These are phyloP conservation scores for Flagelloscypha sp. DNA, from an alignment of 768 basidiomycete species.

Conservation along the genomic window DNA sequence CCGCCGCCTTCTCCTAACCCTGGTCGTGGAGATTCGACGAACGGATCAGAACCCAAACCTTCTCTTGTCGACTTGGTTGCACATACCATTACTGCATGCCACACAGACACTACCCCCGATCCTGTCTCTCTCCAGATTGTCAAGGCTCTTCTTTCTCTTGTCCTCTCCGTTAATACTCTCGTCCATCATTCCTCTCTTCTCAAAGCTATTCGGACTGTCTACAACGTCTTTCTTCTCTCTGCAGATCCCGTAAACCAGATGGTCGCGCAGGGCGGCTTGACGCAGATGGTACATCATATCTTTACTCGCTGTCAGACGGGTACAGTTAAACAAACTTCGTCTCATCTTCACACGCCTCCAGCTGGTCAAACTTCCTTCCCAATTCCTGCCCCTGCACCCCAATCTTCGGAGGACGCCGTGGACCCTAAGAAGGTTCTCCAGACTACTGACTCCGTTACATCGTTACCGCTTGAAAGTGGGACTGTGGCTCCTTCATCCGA, in stretches of 20 bases:
- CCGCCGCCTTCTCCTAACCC: constrained; percentile 67
- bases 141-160: constrained; percentile 83
- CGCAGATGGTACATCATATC: constrained; percentile 97
- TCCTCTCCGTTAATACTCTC: constrained; percentile 77
- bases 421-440: too few species aligned
- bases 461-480: too few species aligned
- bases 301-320: constrained; percentile 69
- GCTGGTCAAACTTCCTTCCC: neutral
- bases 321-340: constrained; percentile 1
- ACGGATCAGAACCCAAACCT: constrained; percentile 42
- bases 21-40: constrained; percentile 30
- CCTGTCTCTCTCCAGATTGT: constrained; percentile 94
- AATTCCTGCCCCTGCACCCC: too few species aligned
- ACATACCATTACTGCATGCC: constrained; percentile 88
- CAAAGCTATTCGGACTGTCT: constrained; percentile 95
- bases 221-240: constrained; percentile 94
- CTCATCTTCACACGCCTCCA: neutral
- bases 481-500: too few species aligned
- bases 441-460: too few species aligned
- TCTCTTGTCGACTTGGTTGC: constrained; percentile 90
- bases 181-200: constrained; percentile 95
- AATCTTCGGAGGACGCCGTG: too few species aligned
- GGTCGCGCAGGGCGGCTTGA: constrained; percentile 95
- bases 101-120: constrained; percentile 81
- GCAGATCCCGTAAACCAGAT: constrained; percentile 89